A percentile compares a stretch with the other conserved stretches of the same genome.
phyloP scores from a whole-genome alignment of 2,329 filamentous ascomycete genomes.

The Botrytis medusae region DNA sequence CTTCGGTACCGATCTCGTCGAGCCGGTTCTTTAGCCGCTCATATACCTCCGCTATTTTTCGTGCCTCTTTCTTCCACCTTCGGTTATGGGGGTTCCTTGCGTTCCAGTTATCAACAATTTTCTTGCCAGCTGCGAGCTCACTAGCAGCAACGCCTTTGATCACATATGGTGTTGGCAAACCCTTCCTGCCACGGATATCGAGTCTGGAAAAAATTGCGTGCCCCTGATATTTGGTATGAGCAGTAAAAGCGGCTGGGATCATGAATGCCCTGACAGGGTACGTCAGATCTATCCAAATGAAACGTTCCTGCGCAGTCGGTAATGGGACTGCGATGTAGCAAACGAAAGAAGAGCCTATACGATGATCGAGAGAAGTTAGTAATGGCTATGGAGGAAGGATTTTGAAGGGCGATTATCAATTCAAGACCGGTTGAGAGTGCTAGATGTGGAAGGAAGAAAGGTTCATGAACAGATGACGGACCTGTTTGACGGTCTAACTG shows the following conservation, averaged over 20 bases:
- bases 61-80: not conserved
- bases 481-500: not conserved
- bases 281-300: slow-evolving; percentile 6
- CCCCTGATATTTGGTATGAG: not conserved
- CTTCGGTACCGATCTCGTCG: not conserved
- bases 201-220: slow-evolving; percentile 2
- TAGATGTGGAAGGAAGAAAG: too few relatives aligned
- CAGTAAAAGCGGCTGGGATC: slow-evolving; percentile 1
- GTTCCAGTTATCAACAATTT: not conserved
- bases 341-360: not conserved
- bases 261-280: slow-evolving; percentile 5
- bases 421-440: too few relatives aligned
- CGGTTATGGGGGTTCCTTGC: not conserved
- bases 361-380: too few relatives aligned
- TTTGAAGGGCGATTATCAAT: too few relatives aligned
- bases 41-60: not conserved
- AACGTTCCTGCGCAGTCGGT: not conserved
- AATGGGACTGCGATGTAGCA: slow-evolving; percentile 1
- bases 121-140: not conserved
- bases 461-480: too few relatives aligned
- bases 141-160: not conserved
- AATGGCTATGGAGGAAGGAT: too few relatives aligned
- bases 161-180: not conserved
- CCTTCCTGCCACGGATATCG: slow-evolving; percentile 3
- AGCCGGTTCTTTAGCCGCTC: not conserved